These are phyloP conservation scores for Amylostereum areolatum DNA, from an alignment of 1,284 basidiomycete genomes.

Conservation along the genomic window DNA sequence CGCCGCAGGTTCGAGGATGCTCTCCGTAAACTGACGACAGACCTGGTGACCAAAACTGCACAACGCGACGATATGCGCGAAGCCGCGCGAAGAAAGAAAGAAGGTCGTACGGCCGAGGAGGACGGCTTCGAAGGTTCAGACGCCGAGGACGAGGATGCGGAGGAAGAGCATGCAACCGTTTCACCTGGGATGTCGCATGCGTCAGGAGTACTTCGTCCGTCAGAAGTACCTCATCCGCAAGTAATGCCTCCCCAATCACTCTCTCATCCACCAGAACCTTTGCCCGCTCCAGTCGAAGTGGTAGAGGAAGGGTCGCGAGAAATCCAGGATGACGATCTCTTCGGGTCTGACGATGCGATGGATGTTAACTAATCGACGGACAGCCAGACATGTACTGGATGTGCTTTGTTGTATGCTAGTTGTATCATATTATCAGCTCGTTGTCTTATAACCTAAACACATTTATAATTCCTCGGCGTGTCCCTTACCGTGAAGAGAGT, in stretches of 20 bases:
- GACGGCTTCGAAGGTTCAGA: conserved; percentile 38
- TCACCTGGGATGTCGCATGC: background rate
- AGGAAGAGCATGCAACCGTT: background rate
- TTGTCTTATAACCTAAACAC: too few species aligned
- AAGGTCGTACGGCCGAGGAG: conserved; percentile 46
- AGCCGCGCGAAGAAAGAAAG: conserved; percentile 59
- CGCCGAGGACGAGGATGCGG: conserved; percentile 28
- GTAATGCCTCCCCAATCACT: background rate
- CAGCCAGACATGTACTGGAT: background rate
- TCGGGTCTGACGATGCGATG: conserved; percentile 47
- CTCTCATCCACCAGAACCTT: background rate
- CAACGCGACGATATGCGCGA: conserved; percentile 76
- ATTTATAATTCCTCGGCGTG: too few species aligned
- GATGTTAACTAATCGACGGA: conserved; percentile 28
- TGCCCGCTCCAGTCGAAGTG: background rate
- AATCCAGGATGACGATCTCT: conserved; percentile 49
- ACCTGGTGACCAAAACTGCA: conserved; percentile 81
- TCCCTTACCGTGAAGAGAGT: too few species aligned
- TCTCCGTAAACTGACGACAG: conserved; percentile 79
- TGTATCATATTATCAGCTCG: too few species aligned
- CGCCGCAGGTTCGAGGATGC: conserved; percentile 94
- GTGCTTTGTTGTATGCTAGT: background rate
- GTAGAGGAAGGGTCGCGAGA: conserved; percentile 16
- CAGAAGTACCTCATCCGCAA: background rate
- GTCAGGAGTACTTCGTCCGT: background rate